Evolutionary conservation across 768 basidiomycete genomes (phyloP).

Genomic region (Russula virescens): DNA sequence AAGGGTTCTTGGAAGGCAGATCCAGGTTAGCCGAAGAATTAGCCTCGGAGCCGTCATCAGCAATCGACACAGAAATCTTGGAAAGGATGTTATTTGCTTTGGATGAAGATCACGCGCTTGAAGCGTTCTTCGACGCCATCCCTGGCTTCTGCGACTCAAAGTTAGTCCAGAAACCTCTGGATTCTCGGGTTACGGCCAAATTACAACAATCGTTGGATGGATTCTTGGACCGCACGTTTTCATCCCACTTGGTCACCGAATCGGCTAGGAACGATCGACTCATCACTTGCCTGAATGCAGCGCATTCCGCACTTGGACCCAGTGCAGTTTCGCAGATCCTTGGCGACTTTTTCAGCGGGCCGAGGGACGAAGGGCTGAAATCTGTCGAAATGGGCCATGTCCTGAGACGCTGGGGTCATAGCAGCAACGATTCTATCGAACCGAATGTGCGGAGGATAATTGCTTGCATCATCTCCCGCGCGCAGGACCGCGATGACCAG

Average conservation of each 20-base stretch:
- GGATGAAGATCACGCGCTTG: neutral
- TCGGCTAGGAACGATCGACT: neutral
- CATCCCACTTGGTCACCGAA: neutral
- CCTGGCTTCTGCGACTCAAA: neutral
- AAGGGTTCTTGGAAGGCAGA: neutral
- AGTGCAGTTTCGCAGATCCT: neutral
- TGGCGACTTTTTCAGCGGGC: no score
- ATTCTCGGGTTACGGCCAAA: neutral
- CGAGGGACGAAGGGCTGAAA: no score
- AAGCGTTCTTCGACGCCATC: neutral
- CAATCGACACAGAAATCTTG: neutral
- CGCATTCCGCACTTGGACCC: conserved; percentile 10
- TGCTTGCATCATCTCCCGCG: no score
- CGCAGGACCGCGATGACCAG: no score
- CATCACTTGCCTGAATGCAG: neutral
- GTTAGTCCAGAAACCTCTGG: neutral
- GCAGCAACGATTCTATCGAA: no score
- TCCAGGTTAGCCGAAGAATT: neutral
- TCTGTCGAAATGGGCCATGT: no score
- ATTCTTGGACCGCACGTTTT: neutral
- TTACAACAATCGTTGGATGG: neutral
- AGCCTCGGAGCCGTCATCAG: neutral
- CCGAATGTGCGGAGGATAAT: no score
- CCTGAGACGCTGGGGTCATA: no score
- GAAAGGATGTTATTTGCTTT: neutral